A percentile compares a stretch with the other conserved stretches of the same genome.
phyloP scores from a whole-genome alignment of 148 eudicot species.

The Camellia granthamiana region DNA sequence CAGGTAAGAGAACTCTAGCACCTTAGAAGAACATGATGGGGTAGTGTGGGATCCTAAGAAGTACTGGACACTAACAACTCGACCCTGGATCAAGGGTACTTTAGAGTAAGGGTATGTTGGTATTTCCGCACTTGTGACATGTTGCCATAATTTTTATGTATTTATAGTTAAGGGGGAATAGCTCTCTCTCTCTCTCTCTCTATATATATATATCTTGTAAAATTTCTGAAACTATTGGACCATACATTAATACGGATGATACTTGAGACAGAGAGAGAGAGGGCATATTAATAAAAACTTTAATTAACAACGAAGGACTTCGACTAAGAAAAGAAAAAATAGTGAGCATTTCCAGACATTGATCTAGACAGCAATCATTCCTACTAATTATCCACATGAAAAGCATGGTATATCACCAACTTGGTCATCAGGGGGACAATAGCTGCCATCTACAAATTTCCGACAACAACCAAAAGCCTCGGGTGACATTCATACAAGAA shows the following conservation, averaged over 20 bases:
- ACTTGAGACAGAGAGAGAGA: background rate
- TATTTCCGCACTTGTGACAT: too few relatives aligned
- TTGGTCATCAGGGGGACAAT: slow-evolving; percentile 82
- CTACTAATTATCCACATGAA: background rate
- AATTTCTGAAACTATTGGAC: background rate
- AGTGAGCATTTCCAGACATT: background rate
- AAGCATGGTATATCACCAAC: slow-evolving; percentile 26
- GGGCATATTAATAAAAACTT: background rate
- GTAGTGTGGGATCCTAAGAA: too few relatives aligned
- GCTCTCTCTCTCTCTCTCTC: too few relatives aligned
- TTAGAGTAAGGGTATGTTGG: too few relatives aligned
- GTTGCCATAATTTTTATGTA: too few relatives aligned
- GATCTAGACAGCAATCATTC: background rate
- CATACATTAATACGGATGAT: background rate
- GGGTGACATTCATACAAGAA: slow-evolving; percentile 77
- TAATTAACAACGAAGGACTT: background rate
- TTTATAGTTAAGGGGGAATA: too few relatives aligned
- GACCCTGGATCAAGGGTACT: too few relatives aligned
- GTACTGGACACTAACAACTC: too few relatives aligned
- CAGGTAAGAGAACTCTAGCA: background rate
- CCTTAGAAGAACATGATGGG: background rate
- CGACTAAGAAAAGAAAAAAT: slow-evolving; percentile 1
- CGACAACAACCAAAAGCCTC: slow-evolving; percentile 83
- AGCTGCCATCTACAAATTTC: slow-evolving; percentile 55
- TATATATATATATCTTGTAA: too few relatives aligned